These are phyloP conservation scores for Aspergillus novoparasiticus DNA, from an alignment of 2,329 filamentous ascomycete genomes.

Conservation along the genomic window DNA sequence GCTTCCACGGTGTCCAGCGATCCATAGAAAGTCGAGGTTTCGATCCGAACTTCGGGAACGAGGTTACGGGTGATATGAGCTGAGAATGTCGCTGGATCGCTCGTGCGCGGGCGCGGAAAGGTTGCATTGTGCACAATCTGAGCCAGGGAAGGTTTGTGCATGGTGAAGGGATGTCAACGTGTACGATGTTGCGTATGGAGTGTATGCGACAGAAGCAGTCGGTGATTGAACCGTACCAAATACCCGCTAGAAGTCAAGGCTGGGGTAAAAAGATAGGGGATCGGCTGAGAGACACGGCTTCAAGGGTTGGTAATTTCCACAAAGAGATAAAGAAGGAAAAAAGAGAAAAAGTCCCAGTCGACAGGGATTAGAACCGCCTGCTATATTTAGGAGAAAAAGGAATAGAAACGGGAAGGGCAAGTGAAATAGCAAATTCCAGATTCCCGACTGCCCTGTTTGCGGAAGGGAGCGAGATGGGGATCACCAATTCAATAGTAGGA, in stretches of 20 bases:
- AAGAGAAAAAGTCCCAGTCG: conserved; percentile 11
- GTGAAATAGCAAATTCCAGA: conserved; percentile 5
- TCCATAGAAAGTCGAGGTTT: conserved; percentile 67
- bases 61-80: conserved; percentile 63
- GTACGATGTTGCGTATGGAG: background rate
- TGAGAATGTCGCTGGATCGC: conserved; percentile 61
- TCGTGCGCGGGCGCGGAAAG: conserved; percentile 59
- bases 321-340: conserved; percentile 1
- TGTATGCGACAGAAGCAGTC: background rate
- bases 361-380: conserved; percentile 14
- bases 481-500: conserved; percentile 22
- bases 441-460: conserved; percentile 14
- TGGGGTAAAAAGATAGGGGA: conserved; percentile 3
- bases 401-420: conserved; percentile 9
- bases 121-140: conserved; percentile 61
- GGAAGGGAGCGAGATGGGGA: conserved; percentile 15
- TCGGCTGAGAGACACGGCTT: background rate
- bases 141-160: conserved; percentile 63
- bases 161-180: conserved; percentile 36
- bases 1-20: conserved; percentile 66
- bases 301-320: background rate
- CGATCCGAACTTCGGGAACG: conserved; percentile 66
- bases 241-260: background rate
- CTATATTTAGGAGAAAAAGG: conserved; percentile 19
- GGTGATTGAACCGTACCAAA: background rate